Evolutionary conservation across 768 basidiomycete species (phyloP), one percentile per base, ranked within the genome.

Genomic region (Gelatoporia subvermispora): DNA sequence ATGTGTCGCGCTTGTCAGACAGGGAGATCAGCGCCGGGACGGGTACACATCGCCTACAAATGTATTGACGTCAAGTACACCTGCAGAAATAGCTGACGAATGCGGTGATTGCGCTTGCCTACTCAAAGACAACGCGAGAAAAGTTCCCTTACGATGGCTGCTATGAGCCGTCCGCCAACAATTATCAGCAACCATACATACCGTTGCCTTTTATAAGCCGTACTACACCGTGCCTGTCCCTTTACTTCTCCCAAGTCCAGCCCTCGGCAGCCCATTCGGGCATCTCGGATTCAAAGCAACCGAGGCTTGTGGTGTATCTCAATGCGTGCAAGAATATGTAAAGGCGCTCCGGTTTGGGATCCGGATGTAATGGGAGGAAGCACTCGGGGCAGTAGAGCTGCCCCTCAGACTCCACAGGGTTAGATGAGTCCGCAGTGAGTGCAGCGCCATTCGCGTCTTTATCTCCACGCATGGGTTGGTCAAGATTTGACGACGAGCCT

Each of bases 281-380:
- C 79, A 91, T 81, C 51, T 81, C 84, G 38, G 89, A 90, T 67
- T 88, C 82, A 57, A 88, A 95, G 22, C 76, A 68, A n/a, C 92
- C 92, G 38, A 93, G 70, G 53, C 80, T 82, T 11, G 85, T 85
- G 42, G 84, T 88, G 66, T 93, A 97, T 57, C 78, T 78, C 60
- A 88, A 66, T 22, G 96, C 94, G 60, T 99, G 96, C 61, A 99
- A 68, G 68, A 94, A 99, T 56, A 99, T 98, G 68, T 92, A 97
- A 48, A 98, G 72, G 52, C 82, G 82, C 64, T 93, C 91, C 2
- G 94, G 93, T 60, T 80, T 82, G 2, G 95, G 96, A 67, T 99
- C 96, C 10, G 93, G 91, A 49, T 93, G 84, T 21, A 97, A 68
- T 15, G 96, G 96, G 40, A 96, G 72, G 65, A 88, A 97, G 64